A percentile compares a stretch with the other conserved stretches of the same genome.
Evolutionary conservation across 306 rosid genomes (phyloP).

Genomic region (Delonix regia): DNA sequence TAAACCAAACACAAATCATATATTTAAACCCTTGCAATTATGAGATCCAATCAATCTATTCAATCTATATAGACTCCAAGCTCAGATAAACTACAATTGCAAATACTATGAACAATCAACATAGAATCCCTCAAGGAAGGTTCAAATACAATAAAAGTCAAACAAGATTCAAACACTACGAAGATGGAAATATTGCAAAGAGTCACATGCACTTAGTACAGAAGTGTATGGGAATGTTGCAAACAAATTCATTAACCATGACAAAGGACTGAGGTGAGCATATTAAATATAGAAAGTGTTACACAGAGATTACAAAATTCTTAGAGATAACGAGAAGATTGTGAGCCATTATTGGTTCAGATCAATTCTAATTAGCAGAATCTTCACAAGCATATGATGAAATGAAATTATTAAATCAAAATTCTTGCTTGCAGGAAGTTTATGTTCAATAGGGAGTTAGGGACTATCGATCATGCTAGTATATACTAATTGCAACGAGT

Average conservation of each 20-base stretch:
- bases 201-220: neutral
- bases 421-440: neutral
- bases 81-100: neutral
- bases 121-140: neutral
- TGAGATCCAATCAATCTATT: slow-evolving; percentile 2
- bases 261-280: neutral
- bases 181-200: neutral
- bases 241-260: slow-evolving; percentile 29
- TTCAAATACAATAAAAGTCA: neutral
- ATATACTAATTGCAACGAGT: neutral
- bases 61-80: neutral
- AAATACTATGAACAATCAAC: neutral
- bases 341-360: neutral
- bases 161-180: neutral
- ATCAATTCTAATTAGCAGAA: neutral
- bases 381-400: neutral
- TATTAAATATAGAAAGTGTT: neutral
- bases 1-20: slow-evolving; percentile 6
- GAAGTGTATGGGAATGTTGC: neutral
- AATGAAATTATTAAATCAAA: neutral
- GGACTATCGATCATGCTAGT: neutral
- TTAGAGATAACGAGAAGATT: neutral
- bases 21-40: slow-evolving; percentile 8
- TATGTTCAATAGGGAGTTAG: neutral
- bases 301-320: neutral